Base-by-base conservation (phyloP, 2,329 filamentous ascomycete species). In the Apiospora sp. region DNA sequence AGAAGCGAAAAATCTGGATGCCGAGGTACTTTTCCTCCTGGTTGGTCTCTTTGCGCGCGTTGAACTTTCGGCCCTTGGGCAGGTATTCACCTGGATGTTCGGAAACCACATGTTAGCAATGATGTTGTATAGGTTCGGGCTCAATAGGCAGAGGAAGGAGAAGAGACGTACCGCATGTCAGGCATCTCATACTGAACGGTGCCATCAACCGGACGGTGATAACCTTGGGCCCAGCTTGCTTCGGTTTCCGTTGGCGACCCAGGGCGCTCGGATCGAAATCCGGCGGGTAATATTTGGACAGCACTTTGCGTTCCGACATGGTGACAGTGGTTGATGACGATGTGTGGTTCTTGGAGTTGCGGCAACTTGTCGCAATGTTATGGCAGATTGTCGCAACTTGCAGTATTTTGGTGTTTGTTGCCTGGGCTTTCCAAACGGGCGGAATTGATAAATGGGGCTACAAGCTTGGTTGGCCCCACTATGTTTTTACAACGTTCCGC, bases 21-120 rank as follows among this genome's bases (percentile, higher is more conserved):
- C 90, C 90, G 67, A 98, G 90, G 84, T 99, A 99, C 77, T 92
- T 93, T 78, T 98, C 93, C 27, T 96, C 93, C 0, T 90, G 91
- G 0, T 94, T 94, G 0, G 93, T 98, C 80, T 98, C 95, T 80
- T 99, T 99, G 48, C 94, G 89, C 3, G 94, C 93, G 84, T 98
- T 98, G 88, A 98, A 98, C 80, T 98, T 98, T 74, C 95, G 91
- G 0, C 95, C 95, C 78, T 94, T 94, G 87, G 97, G 96, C 79
- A 97, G 96, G 85, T 92, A 98, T 83, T 97, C 93, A 64, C 58
- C 58, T 64, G 12, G 37, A 27, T 41, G 10, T 7, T 58, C 4
- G 27, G 2, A 22, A 41, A 37, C 1, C 51, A 69, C 34, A 67
- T 19, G n/a, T n/a, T 51, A 64, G 58, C n/a, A 41, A 61, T 64